Conservation (phyloP, 768 basidiomycete genomes). For the Neoboletus magnificus region DNA sequence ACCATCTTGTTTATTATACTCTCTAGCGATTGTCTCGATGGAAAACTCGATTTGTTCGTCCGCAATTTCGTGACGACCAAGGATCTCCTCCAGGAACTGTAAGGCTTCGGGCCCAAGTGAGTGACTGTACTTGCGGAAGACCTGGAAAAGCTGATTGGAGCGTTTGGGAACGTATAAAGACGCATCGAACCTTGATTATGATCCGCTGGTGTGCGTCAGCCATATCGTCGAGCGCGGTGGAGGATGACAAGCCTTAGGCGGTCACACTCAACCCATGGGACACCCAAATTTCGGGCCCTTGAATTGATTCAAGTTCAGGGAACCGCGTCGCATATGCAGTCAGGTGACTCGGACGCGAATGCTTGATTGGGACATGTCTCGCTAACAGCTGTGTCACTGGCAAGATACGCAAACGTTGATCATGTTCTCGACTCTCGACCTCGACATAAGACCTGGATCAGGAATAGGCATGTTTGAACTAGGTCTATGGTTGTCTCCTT, state of each 20-base stretch:
- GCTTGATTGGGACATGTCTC: conserved; percentile 14
- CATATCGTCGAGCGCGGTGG: conserved; percentile 25
- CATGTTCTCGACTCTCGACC: conserved; percentile 70
- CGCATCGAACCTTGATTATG: conserved; percentile 41
- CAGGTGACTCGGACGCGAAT: conserved; percentile 5
- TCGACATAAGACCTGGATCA: conserved; percentile 71
- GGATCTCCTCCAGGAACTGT: conserved; percentile 65
- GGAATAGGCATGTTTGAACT: conserved; percentile 80
- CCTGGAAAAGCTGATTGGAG: conserved; percentile 38
- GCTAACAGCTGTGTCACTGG: not conserved
- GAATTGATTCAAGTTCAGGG: too few relatives aligned
- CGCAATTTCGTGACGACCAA: conserved; percentile 66
- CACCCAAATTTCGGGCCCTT: not conserved
- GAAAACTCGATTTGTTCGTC: conserved; percentile 70
- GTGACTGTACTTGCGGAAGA: conserved; percentile 86
- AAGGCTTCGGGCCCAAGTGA: conserved; percentile 79
- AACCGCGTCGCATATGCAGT: not conserved
- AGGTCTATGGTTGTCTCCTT: conserved; percentile 37
- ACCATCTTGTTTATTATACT: conserved; percentile 91
- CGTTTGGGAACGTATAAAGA: not conserved
- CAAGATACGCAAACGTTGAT: not conserved
- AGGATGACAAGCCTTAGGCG: not conserved
- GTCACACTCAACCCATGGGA: not conserved
- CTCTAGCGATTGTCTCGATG: conserved; percentile 76
- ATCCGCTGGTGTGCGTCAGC: conserved; percentile 37